Evolutionary conservation across 2,329 filamentous ascomycete species (phyloP).

Genomic region (Fusarium continuum): DNA sequence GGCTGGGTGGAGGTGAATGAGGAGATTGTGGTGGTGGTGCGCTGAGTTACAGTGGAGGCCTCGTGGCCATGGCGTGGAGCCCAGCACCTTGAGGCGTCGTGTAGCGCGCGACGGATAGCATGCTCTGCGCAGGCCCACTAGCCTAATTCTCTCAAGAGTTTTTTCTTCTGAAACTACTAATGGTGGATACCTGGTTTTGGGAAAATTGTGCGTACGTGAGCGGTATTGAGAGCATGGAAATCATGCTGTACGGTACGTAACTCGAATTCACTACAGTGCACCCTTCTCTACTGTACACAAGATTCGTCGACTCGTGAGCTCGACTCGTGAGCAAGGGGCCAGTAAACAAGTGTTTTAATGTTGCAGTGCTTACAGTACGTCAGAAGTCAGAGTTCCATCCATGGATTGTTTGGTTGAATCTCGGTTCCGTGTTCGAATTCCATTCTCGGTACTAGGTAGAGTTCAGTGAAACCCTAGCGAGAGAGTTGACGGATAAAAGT

Average conservation of each 20-base stretch:
- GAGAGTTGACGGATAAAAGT: constrained; percentile 15
- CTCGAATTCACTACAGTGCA: background rate
- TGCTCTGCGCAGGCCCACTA: constrained; percentile 22
- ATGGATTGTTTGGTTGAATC: constrained; percentile 7
- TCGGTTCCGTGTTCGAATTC: background rate
- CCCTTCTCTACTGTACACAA: background rate
- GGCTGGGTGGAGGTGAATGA: constrained; percentile 22
- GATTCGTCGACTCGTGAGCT: constrained; percentile 1
- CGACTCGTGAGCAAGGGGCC: background rate
- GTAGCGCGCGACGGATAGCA: constrained; percentile 37
- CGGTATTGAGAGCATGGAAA: constrained; percentile 7
- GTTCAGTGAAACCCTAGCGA: constrained; percentile 13
- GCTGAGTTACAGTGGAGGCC: constrained; percentile 34
- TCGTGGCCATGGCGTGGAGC: constrained; percentile 38
- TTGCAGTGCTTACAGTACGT: background rate
- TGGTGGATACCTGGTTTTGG: constrained; percentile 30
- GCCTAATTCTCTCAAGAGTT: constrained; percentile 19
- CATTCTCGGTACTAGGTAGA: constrained; percentile 11
- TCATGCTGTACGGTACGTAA: constrained; percentile 6
- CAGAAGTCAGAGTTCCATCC: background rate
- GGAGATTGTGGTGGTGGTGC: constrained; percentile 29
- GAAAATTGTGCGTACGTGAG: background rate
- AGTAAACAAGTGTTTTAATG: background rate
- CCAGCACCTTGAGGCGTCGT: constrained; percentile 34
- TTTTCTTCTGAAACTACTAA: constrained; percentile 36